These are phyloP conservation scores for Cylindrotheca fusiformis DNA, from an alignment of 108 stramenopile genomes.

Conservation along the genomic window DNA sequence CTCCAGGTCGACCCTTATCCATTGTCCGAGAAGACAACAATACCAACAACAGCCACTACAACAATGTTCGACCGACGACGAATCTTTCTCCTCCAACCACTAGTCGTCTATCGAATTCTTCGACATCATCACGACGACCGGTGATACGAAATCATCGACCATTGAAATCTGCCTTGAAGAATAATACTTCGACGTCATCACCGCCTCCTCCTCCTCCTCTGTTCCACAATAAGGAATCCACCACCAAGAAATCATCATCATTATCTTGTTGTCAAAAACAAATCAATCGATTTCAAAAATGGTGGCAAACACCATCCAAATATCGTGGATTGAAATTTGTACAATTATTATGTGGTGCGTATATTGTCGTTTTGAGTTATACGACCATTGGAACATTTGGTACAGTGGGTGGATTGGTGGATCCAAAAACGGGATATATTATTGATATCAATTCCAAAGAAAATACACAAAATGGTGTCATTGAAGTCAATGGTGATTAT, in stretches of 20 bases:
- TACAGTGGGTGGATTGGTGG: conserved; percentile 8
- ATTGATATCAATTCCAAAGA: conserved; percentile 18
- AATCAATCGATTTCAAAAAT: background rate
- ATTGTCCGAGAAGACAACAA: too few species aligned
- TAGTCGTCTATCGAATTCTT: too few species aligned
- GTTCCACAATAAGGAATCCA: too few species aligned
- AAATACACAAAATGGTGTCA: conserved; percentile 32
- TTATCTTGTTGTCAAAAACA: background rate
- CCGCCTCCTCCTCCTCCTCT: background rate
- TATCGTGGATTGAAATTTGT: conserved; percentile 19
- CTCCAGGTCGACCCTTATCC: too few species aligned
- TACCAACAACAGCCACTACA: too few species aligned
- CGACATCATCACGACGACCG: too few species aligned
- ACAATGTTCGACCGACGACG: too few species aligned
- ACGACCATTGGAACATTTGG: conserved; percentile 24
- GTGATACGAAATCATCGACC: too few species aligned
- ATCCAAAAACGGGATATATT: conserved; percentile 15
- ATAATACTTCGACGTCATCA: background rate
- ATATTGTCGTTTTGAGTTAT: conserved; percentile 33
- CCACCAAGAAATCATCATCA: background rate
- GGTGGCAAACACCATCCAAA: background rate
- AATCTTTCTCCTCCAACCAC: too few species aligned
- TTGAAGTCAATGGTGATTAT: conserved; percentile 26
- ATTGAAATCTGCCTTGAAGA: background rate
- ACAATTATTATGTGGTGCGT: conserved; percentile 23